Percentiles rank a stretch among this genome's conserved stretches.
Evolutionary conservation across 2,329 filamentous ascomycete species (phyloP).

Genomic region (Emmonsiellopsis sp.): DNA sequence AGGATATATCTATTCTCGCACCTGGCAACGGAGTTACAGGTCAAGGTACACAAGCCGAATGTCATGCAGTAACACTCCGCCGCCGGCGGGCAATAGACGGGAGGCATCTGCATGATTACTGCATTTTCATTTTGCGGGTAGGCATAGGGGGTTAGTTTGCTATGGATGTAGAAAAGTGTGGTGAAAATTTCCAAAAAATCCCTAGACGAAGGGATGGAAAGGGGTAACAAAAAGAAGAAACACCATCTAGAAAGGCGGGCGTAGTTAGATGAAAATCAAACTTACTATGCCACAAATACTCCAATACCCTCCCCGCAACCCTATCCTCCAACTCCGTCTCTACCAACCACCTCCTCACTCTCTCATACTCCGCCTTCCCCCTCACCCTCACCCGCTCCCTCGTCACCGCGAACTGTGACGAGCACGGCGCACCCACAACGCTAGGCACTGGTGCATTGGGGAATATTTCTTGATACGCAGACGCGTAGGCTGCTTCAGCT

Average conservation of each 20-base stretch:
- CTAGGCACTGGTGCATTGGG: conserved; percentile 30
- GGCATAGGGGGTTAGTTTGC: neutral
- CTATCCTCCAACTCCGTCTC: conserved; percentile 40
- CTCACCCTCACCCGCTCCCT: conserved; percentile 38
- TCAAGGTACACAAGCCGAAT: conserved; percentile 51
- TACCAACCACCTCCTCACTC: conserved; percentile 41
- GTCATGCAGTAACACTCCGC: conserved; percentile 58
- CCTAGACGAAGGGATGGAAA: neutral
- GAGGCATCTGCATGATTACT: conserved; percentile 36
- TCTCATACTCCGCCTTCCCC: conserved; percentile 40
- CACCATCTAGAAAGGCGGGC: neutral
- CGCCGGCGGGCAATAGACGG: conserved; percentile 53
- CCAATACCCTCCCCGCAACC: conserved; percentile 45
- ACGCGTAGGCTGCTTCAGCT: conserved; percentile 41
- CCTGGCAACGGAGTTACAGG: conserved; percentile 16
- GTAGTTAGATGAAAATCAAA: conserved; percentile 24
- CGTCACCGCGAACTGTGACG: conserved; percentile 48
- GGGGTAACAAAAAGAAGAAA: neutral
- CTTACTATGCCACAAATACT: conserved; percentile 55
- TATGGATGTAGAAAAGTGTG: neutral
- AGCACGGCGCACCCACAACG: conserved; percentile 44
- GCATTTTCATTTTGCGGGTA: neutral
- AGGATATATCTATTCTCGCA: conserved; percentile 53
- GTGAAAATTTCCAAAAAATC: too few species aligned
- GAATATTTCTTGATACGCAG: conserved; percentile 43